Percentiles rank a stretch among this genome's conserved stretches.
Conservation (phyloP, 202 grass and related monocot species). For the Schoenoplectus triqueter region DNA sequence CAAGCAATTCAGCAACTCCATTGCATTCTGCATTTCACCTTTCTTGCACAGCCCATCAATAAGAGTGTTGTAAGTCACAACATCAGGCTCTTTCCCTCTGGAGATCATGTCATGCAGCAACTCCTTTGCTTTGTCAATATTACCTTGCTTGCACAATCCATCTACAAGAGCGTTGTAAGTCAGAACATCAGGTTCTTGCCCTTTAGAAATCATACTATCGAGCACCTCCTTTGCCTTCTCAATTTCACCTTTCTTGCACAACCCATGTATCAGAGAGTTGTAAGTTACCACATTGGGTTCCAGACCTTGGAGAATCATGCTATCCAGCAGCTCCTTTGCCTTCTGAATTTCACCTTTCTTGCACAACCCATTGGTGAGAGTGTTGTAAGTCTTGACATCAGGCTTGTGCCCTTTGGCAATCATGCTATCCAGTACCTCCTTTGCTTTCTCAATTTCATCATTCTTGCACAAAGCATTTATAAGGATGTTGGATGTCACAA, state of each 20-base stretch:
- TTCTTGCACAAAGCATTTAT: background rate
- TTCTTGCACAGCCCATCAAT: background rate
- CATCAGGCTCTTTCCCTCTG: background rate
- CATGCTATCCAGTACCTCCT: constrained; percentile 5
- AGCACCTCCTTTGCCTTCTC: background rate
- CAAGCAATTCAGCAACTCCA: background rate
- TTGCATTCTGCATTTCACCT: background rate
- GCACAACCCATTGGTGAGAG: background rate
- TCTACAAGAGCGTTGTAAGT: background rate
- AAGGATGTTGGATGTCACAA: background rate
- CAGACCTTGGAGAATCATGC: background rate
- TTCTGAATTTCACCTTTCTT: background rate
- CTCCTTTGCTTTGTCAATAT: background rate
- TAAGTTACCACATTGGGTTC: background rate
- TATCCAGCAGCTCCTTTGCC: background rate
- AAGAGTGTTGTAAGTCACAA: background rate
- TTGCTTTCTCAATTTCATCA: background rate
- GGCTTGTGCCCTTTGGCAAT: background rate
- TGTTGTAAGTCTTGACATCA: constrained; percentile 1
- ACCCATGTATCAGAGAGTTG: background rate
- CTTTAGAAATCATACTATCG: background rate
- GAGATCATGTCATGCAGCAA: background rate
- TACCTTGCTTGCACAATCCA: background rate
- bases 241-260: background rate
- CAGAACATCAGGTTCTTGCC: background rate